A percentile compares a stretch with the other conserved stretches of the same genome.
phyloP scores from a whole-genome alignment of 441 rosid species.

The Syzygium malaccense region DNA sequence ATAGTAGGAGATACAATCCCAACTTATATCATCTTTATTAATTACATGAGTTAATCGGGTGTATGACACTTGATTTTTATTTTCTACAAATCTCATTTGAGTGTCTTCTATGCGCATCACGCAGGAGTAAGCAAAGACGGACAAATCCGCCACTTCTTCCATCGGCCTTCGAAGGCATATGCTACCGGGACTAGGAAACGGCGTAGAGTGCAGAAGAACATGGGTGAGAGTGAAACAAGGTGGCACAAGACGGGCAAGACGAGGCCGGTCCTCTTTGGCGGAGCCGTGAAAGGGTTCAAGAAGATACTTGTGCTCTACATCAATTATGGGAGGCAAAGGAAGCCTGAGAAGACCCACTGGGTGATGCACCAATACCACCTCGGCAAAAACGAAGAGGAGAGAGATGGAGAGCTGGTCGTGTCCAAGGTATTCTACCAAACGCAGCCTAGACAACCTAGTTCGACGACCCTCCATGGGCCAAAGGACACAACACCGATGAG shows the following conservation, averaged over 20 bases:
- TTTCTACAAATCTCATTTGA: not conserved
- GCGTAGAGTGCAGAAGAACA: constrained; percentile 78
- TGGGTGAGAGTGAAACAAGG: constrained; percentile 82
- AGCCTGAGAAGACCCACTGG: constrained; percentile 97
- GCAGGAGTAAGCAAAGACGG: constrained; percentile 90
- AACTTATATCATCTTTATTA: not conserved
- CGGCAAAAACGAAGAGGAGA: constrained; percentile 80
- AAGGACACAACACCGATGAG: constrained; percentile 1
- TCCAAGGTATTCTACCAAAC: constrained; percentile 96
- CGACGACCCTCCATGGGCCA: constrained; percentile 12
- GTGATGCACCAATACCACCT: constrained; percentile 98
- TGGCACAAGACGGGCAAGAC: constrained; percentile 99
- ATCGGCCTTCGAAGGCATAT: constrained; percentile 96
- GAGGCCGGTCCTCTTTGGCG: constrained; percentile 46
- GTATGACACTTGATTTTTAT: not conserved
- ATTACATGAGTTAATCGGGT: not conserved
- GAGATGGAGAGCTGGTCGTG: constrained; percentile 78
- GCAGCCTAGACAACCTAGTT: constrained; percentile 84
- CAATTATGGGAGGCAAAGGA: constrained; percentile 86
- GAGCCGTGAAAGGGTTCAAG: constrained; percentile 65
- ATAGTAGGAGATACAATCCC: not conserved
- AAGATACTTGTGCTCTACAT: constrained; percentile 93
- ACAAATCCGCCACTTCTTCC: constrained; percentile 92
- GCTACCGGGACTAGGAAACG: constrained; percentile 94
- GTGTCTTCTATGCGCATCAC: not conserved